Evolutionary conservation across 2,329 filamentous ascomycete genomes (phyloP), one percentile per base, ranked within the genome.

Genomic region (Hypoxylon sp.): DNA sequence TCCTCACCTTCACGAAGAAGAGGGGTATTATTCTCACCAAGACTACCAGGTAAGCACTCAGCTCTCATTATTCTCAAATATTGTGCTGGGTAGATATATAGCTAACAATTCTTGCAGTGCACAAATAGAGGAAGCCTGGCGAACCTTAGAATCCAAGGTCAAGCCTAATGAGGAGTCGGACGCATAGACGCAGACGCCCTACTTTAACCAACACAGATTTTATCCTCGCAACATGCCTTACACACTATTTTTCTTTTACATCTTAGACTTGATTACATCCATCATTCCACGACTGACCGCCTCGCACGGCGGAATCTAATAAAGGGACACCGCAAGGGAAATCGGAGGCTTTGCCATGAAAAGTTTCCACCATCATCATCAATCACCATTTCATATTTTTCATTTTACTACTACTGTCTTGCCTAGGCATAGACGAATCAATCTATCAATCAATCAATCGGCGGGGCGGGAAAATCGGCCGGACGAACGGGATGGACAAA

Each of bases 1-100:
- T 84, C 55, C 63, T 83, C 35, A 60, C 63, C 13, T 80, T 82
- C 49, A 71, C 76, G 27, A 69, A 70, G 50, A 71, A 71, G 55
- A 75, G 73, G 65, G 72, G 71, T 1, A 63, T 82, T 5, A 67
- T 62, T 30, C 54, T 81, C 35, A 62, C 70, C 2, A 74, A 75
- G 59, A 67, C 66, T 1, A 63, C 68, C 7, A 53, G 55, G 80
- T 82, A 63, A 69, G 77, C 70, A 42, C 12, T 3, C 43, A n/a
- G 3, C 13, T 11, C 25, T 12, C n/a, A 8, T 13, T 8, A 12
- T 26, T 12, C 17, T 23, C 9, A 11, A n/a, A 13, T 16, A 38
- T 21, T 27, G 17, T 36, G 23, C 11, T 16, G n/a, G n/a, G n/a
- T n/a, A 17, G 17, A 5, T 23, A 4, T 34, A 7, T 34, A 9